Conservation (phyloP, 768 basidiomycete genomes). For the Asterophora parasitica region DNA sequence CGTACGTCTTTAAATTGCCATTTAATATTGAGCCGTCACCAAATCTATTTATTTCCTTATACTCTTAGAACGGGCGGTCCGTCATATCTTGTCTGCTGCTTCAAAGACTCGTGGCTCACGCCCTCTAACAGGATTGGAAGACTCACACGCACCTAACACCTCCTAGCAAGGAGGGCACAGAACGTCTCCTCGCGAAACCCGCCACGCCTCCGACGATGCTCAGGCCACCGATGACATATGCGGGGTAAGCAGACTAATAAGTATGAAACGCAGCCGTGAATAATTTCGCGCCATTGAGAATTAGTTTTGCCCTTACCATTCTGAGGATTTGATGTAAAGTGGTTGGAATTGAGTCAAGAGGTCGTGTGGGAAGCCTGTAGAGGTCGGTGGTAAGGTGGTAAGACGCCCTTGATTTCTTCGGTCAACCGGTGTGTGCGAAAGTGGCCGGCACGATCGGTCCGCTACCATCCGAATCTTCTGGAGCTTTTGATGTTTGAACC, state of each 20-base stretch:
- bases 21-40: neutral
- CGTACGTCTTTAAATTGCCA: neutral
- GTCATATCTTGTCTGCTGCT: neutral
- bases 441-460: too few species aligned
- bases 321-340: neutral
- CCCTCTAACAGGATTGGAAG: slow-evolving; percentile 23
- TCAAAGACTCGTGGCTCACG: neutral
- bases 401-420: too few species aligned
- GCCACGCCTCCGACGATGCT: slow-evolving; percentile 75
- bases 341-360: too few species aligned
- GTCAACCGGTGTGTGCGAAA: too few species aligned
- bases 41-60: neutral
- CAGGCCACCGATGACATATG: slow-evolving; percentile 69
- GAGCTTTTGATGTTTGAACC: too few species aligned
- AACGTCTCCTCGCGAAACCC: slow-evolving; percentile 67
- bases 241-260: slow-evolving; percentile 86
- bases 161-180: slow-evolving; percentile 78
- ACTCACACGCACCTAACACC: slow-evolving; percentile 62
- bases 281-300: neutral
- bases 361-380: too few species aligned
- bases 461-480: too few species aligned
- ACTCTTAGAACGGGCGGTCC: slow-evolving; percentile 10
- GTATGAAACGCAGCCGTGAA: neutral
- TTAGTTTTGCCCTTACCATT: neutral
- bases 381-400: too few species aligned